These are phyloP conservation scores for Saitozyma sp. DNA, from an alignment of 768 basidiomycete genomes.

Conservation along the genomic window DNA sequence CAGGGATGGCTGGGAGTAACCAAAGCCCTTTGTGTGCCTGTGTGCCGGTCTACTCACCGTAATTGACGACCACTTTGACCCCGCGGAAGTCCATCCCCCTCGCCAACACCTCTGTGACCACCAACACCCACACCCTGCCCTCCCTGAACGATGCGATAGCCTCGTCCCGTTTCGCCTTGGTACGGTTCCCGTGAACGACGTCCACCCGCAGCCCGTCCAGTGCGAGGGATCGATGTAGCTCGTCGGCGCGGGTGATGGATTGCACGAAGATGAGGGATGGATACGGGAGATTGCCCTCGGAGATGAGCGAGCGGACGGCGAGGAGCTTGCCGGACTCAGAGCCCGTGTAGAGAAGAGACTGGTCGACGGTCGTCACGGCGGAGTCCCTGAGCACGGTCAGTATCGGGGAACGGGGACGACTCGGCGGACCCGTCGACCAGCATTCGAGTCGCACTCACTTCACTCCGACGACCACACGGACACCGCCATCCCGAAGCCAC, in stretches of 20 bases:
- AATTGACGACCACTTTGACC: conserved; percentile 85
- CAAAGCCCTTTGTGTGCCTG: neutral
- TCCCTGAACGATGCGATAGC: conserved; percentile 78
- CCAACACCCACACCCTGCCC: conserved; percentile 91
- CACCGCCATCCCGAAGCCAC: conserved; percentile 73
- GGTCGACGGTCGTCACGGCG: conserved; percentile 83
- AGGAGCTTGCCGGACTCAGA: conserved; percentile 93
- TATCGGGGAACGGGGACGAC: too few relatives aligned
- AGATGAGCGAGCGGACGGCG: conserved; percentile 75
- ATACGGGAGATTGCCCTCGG: conserved; percentile 71
- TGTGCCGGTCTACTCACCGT: conserved; percentile 31
- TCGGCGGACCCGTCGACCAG: conserved; percentile 1
- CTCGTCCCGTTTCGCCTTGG: conserved; percentile 81
- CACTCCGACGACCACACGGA: conserved; percentile 91
- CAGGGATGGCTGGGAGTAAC: neutral
- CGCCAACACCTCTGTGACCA: conserved; percentile 96
- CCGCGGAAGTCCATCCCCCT: conserved; percentile 98
- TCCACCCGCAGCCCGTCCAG: conserved; percentile 79
- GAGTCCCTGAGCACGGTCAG: conserved; percentile 67
- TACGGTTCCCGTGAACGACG: conserved; percentile 86
- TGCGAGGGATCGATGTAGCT: conserved; percentile 77
- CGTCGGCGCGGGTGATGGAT: conserved; percentile 61
- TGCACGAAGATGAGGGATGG: conserved; percentile 93
- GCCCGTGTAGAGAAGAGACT: conserved; percentile 85
- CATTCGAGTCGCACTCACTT: conserved; percentile 64